phyloP scores from a whole-genome alignment of 352 stramenopile species.

The Thalassiosira mediterranea region DNA sequence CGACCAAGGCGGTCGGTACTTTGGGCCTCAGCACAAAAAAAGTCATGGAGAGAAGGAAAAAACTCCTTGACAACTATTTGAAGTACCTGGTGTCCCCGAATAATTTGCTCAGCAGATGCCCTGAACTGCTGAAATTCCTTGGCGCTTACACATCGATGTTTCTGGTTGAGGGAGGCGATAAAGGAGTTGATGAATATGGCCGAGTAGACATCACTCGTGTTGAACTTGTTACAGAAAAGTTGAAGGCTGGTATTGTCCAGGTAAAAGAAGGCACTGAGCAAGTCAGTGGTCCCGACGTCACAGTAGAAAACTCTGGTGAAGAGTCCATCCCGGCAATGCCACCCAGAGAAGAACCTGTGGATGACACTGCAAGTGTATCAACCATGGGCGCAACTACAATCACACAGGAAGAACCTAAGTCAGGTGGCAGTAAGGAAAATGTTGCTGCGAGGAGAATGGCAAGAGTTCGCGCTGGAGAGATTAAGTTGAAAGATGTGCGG shows the following conservation, averaged over 20 bases:
- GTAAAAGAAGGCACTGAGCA: slow-evolving; percentile 43
- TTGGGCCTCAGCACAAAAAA: slow-evolving; percentile 72
- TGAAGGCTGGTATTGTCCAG: slow-evolving; percentile 54
- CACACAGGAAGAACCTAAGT: slow-evolving; percentile 19
- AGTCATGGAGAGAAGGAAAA: slow-evolving; percentile 67
- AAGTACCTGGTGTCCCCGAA: slow-evolving; percentile 71
- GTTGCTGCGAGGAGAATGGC: slow-evolving; percentile 51
- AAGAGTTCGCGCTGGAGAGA: slow-evolving; percentile 71
- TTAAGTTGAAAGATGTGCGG: slow-evolving; percentile 74
- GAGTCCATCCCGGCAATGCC: slow-evolving; percentile 7
- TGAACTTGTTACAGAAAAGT: slow-evolving; percentile 56
- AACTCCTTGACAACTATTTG: slow-evolving; percentile 79
- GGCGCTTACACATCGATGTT: slow-evolving; percentile 66
- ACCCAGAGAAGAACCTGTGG: slow-evolving; percentile 19
- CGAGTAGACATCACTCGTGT: slow-evolving; percentile 45
- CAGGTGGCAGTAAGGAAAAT: slow-evolving; percentile 28
- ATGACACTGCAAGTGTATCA: slow-evolving; percentile 28
- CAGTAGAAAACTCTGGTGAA: slow-evolving; percentile 14
- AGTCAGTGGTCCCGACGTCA: slow-evolving; percentile 6
- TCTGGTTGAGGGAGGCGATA: slow-evolving; percentile 19
- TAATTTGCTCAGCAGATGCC: slow-evolving; percentile 69
- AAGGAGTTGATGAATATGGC: slow-evolving; percentile 48
- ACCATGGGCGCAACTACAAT: slow-evolving; percentile 15
- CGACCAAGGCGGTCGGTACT: slow-evolving; percentile 65
- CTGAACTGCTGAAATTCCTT: slow-evolving; percentile 81